A percentile compares a stretch with the other conserved stretches of the same genome.
Conservation (phyloP, 345 rosid genomes). For the Microthlaspi erraticum region DNA sequence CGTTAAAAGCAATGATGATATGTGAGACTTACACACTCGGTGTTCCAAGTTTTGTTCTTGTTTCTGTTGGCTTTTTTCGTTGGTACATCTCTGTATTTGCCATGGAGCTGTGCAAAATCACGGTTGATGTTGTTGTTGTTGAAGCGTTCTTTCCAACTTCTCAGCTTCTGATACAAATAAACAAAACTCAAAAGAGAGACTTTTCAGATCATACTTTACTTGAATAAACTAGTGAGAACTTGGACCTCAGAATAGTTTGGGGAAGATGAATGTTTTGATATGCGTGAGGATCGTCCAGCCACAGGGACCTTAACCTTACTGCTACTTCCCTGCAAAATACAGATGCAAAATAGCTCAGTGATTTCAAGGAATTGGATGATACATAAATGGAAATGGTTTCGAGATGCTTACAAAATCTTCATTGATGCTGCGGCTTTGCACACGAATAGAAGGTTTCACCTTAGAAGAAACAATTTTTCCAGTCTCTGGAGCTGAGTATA, state of each 20-base stretch:
- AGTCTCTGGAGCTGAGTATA: conserved; percentile 12
- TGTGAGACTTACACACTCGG: conserved; percentile 34
- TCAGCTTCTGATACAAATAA: conserved; percentile 37
- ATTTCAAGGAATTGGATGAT: not conserved
- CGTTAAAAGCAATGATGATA: conserved; percentile 14
- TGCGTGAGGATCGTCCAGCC: conserved; percentile 8
- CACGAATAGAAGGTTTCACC: conserved; percentile 41
- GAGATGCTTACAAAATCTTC: conserved; percentile 17
- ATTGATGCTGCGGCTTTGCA: conserved; percentile 18
- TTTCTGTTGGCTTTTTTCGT: conserved; percentile 2
- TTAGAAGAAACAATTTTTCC: conserved; percentile 9
- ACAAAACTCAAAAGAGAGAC: not conserved
- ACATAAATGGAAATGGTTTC: not conserved
- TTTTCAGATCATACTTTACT: conserved; percentile 6
- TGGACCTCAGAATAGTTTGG: conserved; percentile 39
- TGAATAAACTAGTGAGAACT: conserved; percentile 11
- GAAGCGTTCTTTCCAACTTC: conserved; percentile 27
- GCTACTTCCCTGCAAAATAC: conserved; percentile 40
- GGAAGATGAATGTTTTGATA: not conserved
- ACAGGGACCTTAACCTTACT: conserved; percentile 22
- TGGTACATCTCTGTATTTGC: conserved; percentile 1
- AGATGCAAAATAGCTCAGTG: not conserved
- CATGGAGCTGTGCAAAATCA: conserved; percentile 16
- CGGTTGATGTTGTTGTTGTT: conserved; percentile 15
- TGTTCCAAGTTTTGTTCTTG: not conserved